A percentile compares a stretch with the other conserved stretches of the same genome.
These are phyloP conservation scores for Paecilomyces fulvus DNA, from an alignment of 2,329 filamentous ascomycete genomes.

Conservation along the genomic window DNA sequence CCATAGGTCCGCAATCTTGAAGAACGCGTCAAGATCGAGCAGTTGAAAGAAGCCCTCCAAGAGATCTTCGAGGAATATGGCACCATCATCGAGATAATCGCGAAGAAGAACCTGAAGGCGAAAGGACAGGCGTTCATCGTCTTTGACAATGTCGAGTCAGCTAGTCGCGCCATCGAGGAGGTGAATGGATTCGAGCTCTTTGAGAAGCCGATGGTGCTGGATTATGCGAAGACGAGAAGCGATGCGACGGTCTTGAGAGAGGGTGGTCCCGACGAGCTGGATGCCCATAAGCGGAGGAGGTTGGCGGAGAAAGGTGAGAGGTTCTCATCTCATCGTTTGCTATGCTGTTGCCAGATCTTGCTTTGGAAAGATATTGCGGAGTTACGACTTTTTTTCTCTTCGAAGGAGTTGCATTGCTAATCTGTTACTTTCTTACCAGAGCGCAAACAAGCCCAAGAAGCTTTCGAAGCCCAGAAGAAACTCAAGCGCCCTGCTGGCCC, in stretches of 20 bases:
- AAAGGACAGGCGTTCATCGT: slow-evolving; percentile 96
- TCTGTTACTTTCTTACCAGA: slow-evolving; percentile 36
- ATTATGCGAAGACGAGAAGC: slow-evolving; percentile 72
- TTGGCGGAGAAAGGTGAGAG: slow-evolving; percentile 76
- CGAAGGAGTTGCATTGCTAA: neutral
- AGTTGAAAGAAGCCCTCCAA: slow-evolving; percentile 62
- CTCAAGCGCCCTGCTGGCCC: slow-evolving; percentile 56
- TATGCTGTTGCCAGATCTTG: slow-evolving; percentile 1
- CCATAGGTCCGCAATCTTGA: slow-evolving; percentile 68
- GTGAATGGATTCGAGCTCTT: slow-evolving; percentile 89
- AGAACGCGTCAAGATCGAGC: slow-evolving; percentile 77
- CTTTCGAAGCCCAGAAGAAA: slow-evolving; percentile 67
- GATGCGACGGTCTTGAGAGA: slow-evolving; percentile 75
- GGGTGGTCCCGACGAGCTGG: slow-evolving; percentile 71
- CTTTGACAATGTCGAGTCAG: slow-evolving; percentile 73
- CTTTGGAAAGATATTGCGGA: slow-evolving; percentile 1
- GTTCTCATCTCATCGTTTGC: neutral
- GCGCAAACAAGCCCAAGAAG: slow-evolving; percentile 73
- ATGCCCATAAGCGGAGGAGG: slow-evolving; percentile 74
- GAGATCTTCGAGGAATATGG: slow-evolving; percentile 87
- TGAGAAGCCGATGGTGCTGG: slow-evolving; percentile 79
- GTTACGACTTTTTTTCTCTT: neutral
- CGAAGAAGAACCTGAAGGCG: slow-evolving; percentile 81
- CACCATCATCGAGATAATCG: slow-evolving; percentile 71
- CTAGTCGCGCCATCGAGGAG: slow-evolving; percentile 73